Evolutionary conservation across 1,139 yeast species (phyloP).

Genomic region (Suhomyces anneliseae): DNA sequence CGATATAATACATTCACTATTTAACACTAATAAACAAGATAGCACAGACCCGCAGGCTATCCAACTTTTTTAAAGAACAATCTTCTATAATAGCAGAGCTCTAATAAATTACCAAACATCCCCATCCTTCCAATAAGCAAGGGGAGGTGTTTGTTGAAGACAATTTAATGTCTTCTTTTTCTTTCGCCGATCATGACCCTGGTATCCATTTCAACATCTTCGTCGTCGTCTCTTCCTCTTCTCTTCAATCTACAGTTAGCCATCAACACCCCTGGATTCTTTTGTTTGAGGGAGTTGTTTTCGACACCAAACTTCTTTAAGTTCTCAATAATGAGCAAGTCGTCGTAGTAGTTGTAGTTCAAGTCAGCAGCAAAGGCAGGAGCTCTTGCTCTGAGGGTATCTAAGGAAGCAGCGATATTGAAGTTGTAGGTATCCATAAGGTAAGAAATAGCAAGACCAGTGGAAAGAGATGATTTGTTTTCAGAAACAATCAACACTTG

Average conservation of each 20-base stretch:
- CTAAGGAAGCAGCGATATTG: conserved; percentile 33
- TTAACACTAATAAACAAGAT: not conserved
- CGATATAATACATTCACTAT: not conserved
- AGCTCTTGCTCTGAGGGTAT: conserved; percentile 14
- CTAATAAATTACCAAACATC: too few relatives aligned
- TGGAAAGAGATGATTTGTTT: conserved; percentile 28
- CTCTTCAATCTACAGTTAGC: conserved; percentile 37
- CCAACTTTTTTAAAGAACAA: not conserved
- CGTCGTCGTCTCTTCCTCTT: conserved; percentile 22
- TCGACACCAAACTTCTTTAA: conserved; percentile 42
- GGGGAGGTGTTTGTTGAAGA: not conserved
- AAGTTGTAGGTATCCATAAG: conserved; percentile 46
- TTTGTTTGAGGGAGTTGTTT: conserved; percentile 32
- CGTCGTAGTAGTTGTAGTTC: conserved; percentile 41
- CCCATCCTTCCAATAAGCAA: too few relatives aligned
- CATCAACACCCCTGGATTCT: conserved; percentile 30
- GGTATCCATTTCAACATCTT: conserved; percentile 9
- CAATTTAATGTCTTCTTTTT: conserved; percentile 7
- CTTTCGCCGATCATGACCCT: conserved; percentile 9
- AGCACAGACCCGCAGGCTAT: not conserved
- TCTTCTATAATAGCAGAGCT: not conserved
- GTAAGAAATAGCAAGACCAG: conserved; percentile 38
- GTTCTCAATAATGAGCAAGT: conserved; percentile 40
- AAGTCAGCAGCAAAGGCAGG: conserved; percentile 24
- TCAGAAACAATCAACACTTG: conserved; percentile 42